phyloP scores from a whole-genome alignment of 257 asterid species.

The Striga asiatica region DNA sequence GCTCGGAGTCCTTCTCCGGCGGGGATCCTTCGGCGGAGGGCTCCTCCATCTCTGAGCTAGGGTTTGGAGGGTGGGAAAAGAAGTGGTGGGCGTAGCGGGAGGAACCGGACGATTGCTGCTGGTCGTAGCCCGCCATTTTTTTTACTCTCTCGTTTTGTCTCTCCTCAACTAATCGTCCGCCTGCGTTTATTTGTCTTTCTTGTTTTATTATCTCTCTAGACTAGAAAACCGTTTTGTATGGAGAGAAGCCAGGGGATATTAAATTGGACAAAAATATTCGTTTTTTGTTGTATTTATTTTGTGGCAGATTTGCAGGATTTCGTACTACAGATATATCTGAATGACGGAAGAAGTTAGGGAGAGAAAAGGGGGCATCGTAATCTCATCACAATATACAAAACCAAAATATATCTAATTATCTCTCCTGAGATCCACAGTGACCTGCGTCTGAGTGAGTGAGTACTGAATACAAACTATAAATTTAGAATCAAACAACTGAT shows the following conservation, averaged over 20 bases:
- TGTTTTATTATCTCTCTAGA: too few species aligned
- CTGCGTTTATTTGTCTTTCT: too few species aligned
- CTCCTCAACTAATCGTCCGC: neutral
- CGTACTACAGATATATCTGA: slow-evolving; percentile 11
- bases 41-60: neutral
- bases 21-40: neutral
- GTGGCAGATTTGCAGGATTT: neutral
- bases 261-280: neutral
- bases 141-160: neutral
- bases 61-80: neutral
- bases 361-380: neutral
- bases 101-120: neutral
- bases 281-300: too few species aligned
- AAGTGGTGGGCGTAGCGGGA: slow-evolving; percentile 28
- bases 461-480: too few species aligned
- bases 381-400: too few species aligned
- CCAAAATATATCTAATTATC: too few species aligned
- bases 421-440: slow-evolving; percentile 15
- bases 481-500: slow-evolving; percentile 17
- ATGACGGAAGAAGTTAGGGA: slow-evolving; percentile 3
- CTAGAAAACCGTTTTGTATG: too few species aligned
- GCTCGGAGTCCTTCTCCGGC: slow-evolving; percentile 12
- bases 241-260: too few species aligned
- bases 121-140: slow-evolving; percentile 29
- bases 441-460: too few species aligned